Evolutionary conservation across 495 filamentous ascomycete species (phyloP).

Genomic region (Xylaria sp.): DNA sequence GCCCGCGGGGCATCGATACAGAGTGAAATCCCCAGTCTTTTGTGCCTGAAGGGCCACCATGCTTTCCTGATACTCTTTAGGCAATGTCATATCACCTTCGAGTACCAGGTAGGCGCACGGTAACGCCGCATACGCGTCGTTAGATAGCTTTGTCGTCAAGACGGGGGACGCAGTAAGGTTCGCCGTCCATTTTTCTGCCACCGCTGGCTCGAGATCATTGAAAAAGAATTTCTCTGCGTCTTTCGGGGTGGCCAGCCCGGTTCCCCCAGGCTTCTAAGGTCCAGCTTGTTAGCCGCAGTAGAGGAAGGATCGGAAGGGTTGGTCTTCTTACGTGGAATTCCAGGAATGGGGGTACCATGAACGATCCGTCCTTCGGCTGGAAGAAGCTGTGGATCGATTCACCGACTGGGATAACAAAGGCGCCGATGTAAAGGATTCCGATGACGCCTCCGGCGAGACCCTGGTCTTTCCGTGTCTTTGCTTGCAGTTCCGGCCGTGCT

Average conservation of each 20-base stretch:
- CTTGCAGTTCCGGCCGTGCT: slow-evolving; percentile 39
- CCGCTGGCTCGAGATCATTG: slow-evolving; percentile 33
- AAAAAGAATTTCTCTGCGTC: slow-evolving; percentile 38
- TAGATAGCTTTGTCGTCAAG: slow-evolving; percentile 37
- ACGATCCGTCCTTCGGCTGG: slow-evolving; percentile 36
- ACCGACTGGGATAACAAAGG: slow-evolving; percentile 42
- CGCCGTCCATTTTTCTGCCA: slow-evolving; percentile 33
- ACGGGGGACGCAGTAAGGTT: slow-evolving; percentile 32
- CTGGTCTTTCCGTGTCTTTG: slow-evolving; percentile 28
- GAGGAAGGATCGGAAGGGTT: too few relatives aligned
- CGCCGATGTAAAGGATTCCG: slow-evolving; percentile 45
- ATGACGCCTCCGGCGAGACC: slow-evolving; percentile 45
- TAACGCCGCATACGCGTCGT: slow-evolving; percentile 42
- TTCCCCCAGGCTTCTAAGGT: slow-evolving; percentile 34
- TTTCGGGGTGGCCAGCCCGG: slow-evolving; percentile 34
- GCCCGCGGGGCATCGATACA: slow-evolving; percentile 38
- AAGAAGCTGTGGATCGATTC: slow-evolving; percentile 42
- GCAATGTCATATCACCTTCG: slow-evolving; percentile 38
- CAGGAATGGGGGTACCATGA: slow-evolving; percentile 35
- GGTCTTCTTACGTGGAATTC: slow-evolving; percentile 36
- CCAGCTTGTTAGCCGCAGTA: slow-evolving; percentile 1
- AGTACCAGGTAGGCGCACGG: slow-evolving; percentile 47
- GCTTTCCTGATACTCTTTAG: slow-evolving; percentile 40
- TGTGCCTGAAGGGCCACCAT: slow-evolving; percentile 38
- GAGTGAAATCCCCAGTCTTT: slow-evolving; percentile 33